Conservation (phyloP, 2,329 filamentous ascomycete genomes). For the Alternaria alternata region DNA sequence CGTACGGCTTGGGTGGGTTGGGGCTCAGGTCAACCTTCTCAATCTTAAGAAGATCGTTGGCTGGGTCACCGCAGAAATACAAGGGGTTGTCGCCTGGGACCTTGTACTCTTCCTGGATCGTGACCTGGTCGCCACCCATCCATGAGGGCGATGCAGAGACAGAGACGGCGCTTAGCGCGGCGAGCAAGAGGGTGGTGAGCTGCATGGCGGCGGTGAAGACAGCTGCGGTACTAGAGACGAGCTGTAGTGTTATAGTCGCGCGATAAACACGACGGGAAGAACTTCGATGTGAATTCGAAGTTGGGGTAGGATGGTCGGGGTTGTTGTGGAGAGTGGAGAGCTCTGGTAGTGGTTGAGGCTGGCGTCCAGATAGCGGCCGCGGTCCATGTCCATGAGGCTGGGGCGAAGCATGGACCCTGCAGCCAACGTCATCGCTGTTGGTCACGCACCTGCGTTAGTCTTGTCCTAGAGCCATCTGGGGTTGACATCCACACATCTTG, state of each 20-base stretch:
- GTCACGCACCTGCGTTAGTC: slow-evolving; percentile 12
- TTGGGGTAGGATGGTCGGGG: slow-evolving; percentile 5
- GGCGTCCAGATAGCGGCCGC: slow-evolving; percentile 15
- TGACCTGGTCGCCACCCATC: slow-evolving; percentile 56
- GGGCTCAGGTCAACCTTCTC: slow-evolving; percentile 80
- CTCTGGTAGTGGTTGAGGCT: slow-evolving; percentile 15
- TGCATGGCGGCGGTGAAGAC: slow-evolving; percentile 38
- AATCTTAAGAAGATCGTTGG: slow-evolving; percentile 76
- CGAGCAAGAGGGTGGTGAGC: slow-evolving; percentile 50
- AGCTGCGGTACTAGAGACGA: background rate
- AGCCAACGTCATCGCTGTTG: slow-evolving; percentile 15
- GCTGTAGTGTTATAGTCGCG: background rate
- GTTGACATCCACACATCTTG: background rate
- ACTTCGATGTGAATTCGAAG: background rate
- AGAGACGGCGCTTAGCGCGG: slow-evolving; percentile 55
- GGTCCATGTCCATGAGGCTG: slow-evolving; percentile 10
- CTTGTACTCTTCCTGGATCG: slow-evolving; percentile 63
- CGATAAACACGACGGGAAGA: background rate
- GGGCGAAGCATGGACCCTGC: slow-evolving; percentile 17
- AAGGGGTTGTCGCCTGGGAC: slow-evolving; percentile 89
- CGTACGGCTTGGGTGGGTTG: slow-evolving; percentile 88
- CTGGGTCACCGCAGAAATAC: slow-evolving; percentile 76
- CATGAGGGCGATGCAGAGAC: slow-evolving; percentile 51
- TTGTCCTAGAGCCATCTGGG: slow-evolving; percentile 4
- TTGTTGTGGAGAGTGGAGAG: slow-evolving; percentile 10